phyloP scores from a whole-genome alignment of 106 monocot genomes.

The Acorus calamus region DNA sequence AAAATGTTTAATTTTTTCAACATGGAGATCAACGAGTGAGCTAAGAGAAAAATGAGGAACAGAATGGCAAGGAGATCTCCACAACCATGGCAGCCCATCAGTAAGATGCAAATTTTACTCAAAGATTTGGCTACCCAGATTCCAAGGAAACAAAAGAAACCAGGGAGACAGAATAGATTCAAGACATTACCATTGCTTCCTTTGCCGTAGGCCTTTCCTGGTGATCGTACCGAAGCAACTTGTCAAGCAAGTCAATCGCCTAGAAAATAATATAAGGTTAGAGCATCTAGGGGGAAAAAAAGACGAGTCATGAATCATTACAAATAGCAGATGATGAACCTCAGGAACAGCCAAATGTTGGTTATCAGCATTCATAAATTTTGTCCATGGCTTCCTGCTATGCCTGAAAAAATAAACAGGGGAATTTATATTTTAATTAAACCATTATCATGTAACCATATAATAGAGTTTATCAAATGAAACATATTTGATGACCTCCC shows the following conservation, averaged over 20 bases:
- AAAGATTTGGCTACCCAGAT: too few relatives aligned
- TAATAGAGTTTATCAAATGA: too few relatives aligned
- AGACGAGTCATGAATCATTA: neutral
- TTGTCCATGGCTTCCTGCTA: slow-evolving; percentile 82
- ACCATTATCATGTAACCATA: too few relatives aligned
- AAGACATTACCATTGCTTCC: slow-evolving; percentile 70
- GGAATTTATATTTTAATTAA: neutral
- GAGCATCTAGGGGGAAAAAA: neutral
- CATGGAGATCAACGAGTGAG: too few relatives aligned
- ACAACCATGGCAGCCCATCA: too few relatives aligned
- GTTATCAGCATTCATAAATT: slow-evolving; percentile 72
- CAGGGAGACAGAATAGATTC: too few relatives aligned
- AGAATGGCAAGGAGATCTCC: too few relatives aligned
- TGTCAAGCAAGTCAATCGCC: slow-evolving; percentile 86
- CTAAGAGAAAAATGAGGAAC: too few relatives aligned
- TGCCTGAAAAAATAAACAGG: slow-evolving; percentile 30
- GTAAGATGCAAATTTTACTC: too few relatives aligned
- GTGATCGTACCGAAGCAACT: slow-evolving; percentile 79
- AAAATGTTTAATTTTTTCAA: too few relatives aligned
- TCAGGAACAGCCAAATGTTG: slow-evolving; percentile 76
- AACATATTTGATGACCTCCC: slow-evolving; percentile 39
- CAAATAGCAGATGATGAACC: slow-evolving; percentile 23
- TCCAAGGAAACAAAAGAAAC: too few relatives aligned
- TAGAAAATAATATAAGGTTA: slow-evolving; percentile 6
- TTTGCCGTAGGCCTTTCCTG: slow-evolving; percentile 91